These are phyloP conservation scores for Oemleria cerasiformis DNA, from an alignment of 306 rosid species.

Conservation along the genomic window DNA sequence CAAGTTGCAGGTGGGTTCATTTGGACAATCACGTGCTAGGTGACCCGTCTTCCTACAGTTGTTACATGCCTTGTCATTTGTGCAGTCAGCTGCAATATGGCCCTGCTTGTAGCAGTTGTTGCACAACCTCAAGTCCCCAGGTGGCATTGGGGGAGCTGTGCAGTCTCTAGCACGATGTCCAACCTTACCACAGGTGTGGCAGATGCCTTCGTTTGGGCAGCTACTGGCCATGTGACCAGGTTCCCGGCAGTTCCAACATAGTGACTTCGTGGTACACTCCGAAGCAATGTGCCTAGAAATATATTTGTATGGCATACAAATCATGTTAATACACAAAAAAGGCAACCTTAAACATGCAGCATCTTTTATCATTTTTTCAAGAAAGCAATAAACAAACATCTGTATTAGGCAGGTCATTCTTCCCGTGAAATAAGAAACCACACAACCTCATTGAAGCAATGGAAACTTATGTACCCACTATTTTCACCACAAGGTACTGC, in stretches of 20 bases:
- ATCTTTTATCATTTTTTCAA: background rate
- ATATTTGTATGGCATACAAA: constrained; percentile 9
- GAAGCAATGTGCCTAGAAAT: constrained; percentile 85
- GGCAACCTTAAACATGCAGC: background rate
- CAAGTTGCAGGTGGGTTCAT: constrained; percentile 85
- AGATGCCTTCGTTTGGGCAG: constrained; percentile 94
- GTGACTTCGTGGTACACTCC: constrained; percentile 88
- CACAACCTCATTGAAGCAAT: background rate
- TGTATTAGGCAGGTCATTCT: background rate
- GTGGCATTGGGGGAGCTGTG: constrained; percentile 75
- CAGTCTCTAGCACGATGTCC: constrained; percentile 98
- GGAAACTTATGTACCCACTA: background rate
- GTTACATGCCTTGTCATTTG: constrained; percentile 98
- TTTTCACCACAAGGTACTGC: background rate
- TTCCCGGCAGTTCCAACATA: constrained; percentile 98
- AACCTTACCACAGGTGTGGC: constrained; percentile 96
- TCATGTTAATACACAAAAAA: background rate
- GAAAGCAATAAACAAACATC: background rate
- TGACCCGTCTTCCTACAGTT: constrained; percentile 97
- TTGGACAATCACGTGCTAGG: constrained; percentile 96
- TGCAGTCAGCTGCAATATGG: constrained; percentile 93
- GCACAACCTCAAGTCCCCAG: constrained; percentile 93
- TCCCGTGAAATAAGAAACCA: background rate
- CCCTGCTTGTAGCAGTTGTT: constrained; percentile 98
- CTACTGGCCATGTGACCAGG: constrained; percentile 94